Conservation (phyloP, 164 flowering plant genomes). For the Berberis thunbergii region DNA sequence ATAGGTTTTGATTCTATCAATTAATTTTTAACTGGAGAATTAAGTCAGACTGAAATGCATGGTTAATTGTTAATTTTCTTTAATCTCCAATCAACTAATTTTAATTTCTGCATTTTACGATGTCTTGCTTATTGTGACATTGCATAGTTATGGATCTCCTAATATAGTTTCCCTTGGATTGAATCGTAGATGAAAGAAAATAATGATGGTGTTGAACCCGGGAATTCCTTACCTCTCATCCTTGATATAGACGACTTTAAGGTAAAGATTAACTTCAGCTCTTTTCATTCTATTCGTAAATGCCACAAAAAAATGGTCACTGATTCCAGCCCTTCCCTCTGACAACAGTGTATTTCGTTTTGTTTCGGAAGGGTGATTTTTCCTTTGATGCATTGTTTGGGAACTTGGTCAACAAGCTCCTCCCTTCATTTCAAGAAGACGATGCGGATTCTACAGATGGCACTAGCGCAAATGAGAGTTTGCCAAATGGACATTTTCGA, state of each 20-base stretch:
- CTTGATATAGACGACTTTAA: conserved; percentile 87
- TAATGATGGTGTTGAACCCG: conserved; percentile 41
- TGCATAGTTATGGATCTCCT: not conserved
- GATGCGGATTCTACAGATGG: conserved; percentile 63
- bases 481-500: conserved; percentile 61
- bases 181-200: conserved; percentile 60
- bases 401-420: conserved; percentile 73
- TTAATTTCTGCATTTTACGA: too few relatives aligned
- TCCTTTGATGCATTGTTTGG: conserved; percentile 98
- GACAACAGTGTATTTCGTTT: not conserved
- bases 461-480: conserved; percentile 34
- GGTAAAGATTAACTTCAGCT: conserved; percentile 29
- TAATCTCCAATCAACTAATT: too few relatives aligned
- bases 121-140: too few relatives aligned
- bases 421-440: conserved; percentile 78
- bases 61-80: too few relatives aligned
- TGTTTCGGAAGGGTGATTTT: conserved; percentile 63
- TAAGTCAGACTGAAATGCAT: too few relatives aligned
- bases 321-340: not conserved
- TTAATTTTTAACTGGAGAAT: too few relatives aligned
- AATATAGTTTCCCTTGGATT: not conserved
- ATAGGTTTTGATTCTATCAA: too few relatives aligned
- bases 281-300: not conserved
- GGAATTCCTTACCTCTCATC: conserved; percentile 60
- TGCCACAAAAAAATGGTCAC: not conserved